Conservation (phyloP, 2,329 filamentous ascomycete species). For the Talaromyces rugulosus region DNA sequence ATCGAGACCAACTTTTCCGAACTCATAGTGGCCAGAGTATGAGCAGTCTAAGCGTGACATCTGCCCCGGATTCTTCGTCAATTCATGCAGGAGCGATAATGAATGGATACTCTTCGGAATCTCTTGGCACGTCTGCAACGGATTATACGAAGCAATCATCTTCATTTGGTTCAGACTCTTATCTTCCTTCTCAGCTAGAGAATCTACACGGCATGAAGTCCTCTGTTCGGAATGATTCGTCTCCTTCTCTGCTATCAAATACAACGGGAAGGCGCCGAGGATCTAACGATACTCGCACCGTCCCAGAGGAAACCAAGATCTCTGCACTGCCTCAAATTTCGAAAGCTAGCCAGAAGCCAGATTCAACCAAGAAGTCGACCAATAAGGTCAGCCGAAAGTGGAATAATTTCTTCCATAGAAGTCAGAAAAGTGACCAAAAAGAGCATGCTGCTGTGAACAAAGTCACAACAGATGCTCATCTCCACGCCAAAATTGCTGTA, state of each 20-base stretch:
- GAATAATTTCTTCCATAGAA: conserved; percentile 56
- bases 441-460: conserved; percentile 18
- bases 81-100: conserved; percentile 17
- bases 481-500: conserved; percentile 38
- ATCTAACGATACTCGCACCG: neutral
- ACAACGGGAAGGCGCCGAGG: neutral
- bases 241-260: conserved; percentile 3
- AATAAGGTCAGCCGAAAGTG: conserved; percentile 41
- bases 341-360: conserved; percentile 3
- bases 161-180: conserved; percentile 5
- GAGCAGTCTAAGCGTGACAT: conserved; percentile 29
- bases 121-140: conserved; percentile 23
- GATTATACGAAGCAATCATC: conserved; percentile 18
- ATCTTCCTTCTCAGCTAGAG: conserved; percentile 2
- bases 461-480: conserved; percentile 23
- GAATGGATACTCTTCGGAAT: conserved; percentile 31
- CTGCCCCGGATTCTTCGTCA: conserved; percentile 21
- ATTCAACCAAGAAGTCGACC: conserved; percentile 21
- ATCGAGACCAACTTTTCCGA: conserved; percentile 28
- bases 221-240: conserved; percentile 4
- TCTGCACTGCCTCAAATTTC: conserved; percentile 11
- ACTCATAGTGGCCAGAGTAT: conserved; percentile 39
- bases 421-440: conserved; percentile 23
- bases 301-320: conserved; percentile 3
- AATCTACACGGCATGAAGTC: conserved; percentile 3